Evolutionary conservation across 1,284 basidiomycete genomes (phyloP).

Genomic region (Ustilago crameri): DNA sequence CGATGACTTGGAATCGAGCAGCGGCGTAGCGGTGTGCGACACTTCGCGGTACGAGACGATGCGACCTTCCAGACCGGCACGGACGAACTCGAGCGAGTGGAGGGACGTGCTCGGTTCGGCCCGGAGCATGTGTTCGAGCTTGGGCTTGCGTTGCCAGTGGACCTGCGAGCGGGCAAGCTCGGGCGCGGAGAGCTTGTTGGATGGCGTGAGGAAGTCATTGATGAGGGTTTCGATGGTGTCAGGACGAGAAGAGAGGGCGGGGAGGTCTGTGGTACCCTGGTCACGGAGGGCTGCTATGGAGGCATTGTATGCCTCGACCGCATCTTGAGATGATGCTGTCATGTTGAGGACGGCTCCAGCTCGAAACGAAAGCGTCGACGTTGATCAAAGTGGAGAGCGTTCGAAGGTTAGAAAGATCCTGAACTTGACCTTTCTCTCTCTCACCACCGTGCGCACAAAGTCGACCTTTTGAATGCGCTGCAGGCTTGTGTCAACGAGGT

Average conservation of each 20-base stretch:
- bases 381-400: too few species aligned
- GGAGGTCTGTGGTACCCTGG: not conserved
- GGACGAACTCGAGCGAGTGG: conserved; percentile 60
- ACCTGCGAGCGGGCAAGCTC: conserved; percentile 36
- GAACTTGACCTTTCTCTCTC: too few species aligned
- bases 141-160: conserved; percentile 46
- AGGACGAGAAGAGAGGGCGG: not conserved
- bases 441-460: too few species aligned
- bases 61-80: conserved; percentile 61
- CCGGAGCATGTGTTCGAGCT: conserved; percentile 53
- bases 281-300: conserved; percentile 27
- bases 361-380: too few species aligned
- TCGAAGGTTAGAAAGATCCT: too few species aligned
- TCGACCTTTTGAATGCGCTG: not conserved
- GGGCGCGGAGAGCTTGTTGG: conserved; percentile 12
- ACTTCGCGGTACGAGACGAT: conserved; percentile 60
- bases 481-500: conserved; percentile 24
- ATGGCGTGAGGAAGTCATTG: conserved; percentile 34
- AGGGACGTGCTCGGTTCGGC: conserved; percentile 51
- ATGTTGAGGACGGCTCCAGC: conserved; percentile 4
- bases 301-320: conserved; percentile 31
- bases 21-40: conserved; percentile 28
- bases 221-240: conserved; percentile 27
- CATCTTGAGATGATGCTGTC: conserved; percentile 9
- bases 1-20: conserved; percentile 48